phyloP scores from a whole-genome alignment of 495 filamentous ascomycete genomes.

The Immersiella caudata region DNA sequence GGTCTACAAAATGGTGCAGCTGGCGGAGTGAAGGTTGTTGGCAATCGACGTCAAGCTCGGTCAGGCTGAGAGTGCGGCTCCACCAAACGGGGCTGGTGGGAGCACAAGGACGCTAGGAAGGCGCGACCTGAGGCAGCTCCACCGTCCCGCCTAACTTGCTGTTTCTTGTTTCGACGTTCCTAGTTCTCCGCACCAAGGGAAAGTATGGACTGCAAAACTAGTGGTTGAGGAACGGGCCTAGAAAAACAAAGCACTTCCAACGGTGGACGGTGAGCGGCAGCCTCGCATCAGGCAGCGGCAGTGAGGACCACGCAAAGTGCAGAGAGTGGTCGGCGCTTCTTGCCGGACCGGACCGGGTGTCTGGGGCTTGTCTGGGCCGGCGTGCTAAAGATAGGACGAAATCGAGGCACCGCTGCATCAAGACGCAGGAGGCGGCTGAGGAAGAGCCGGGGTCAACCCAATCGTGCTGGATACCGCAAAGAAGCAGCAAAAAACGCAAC shows the following conservation, averaged over 20 bases:
- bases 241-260: not conserved
- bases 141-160: not conserved
- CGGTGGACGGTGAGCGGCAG: not conserved
- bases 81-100: not conserved
- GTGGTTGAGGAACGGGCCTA: not conserved
- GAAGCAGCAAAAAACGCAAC: not conserved
- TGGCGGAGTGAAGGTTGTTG: not conserved
- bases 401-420: not conserved
- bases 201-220: not conserved
- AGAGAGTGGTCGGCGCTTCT: constrained; percentile 3
- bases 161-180: not conserved
- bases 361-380: not conserved
- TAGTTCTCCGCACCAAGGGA: not conserved
- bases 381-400: constrained; percentile 22
- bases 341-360: constrained; percentile 14
- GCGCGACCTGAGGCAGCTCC: not conserved
- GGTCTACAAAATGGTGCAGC: not conserved
- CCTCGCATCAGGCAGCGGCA: not conserved
- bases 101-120: not conserved
- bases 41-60: not conserved
- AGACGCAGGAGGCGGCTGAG: constrained; percentile 23
- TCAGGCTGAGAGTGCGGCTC: not conserved
- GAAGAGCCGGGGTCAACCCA: not conserved
- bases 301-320: constrained; percentile 1
- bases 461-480: not conserved